Percentiles rank a stretch among this genome's conserved stretches.
phyloP scores from a whole-genome alignment of 2,329 filamentous ascomycete genomes.

The Shiraia bambusicola region DNA sequence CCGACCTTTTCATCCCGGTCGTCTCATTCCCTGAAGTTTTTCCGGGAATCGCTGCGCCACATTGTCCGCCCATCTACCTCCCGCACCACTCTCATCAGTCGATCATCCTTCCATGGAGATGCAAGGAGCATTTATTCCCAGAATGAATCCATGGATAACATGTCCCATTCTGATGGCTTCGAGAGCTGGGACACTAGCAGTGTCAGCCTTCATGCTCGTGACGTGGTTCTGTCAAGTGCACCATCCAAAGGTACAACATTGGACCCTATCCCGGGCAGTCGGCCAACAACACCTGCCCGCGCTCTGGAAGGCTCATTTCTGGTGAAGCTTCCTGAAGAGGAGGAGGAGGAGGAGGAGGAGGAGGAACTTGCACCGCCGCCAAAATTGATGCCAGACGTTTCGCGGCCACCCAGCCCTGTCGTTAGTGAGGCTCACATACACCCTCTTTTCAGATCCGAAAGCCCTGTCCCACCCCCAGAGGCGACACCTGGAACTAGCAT shows the following conservation, averaged over 20 bases:
- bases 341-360: slow-evolving; percentile 23
- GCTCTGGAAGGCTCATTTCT: slow-evolving; percentile 57
- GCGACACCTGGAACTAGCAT: slow-evolving; percentile 69
- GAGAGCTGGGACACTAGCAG: slow-evolving; percentile 74
- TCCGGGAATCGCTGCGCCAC: slow-evolving; percentile 42
- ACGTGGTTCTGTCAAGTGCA: slow-evolving; percentile 42
- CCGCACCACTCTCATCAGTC: slow-evolving; percentile 38
- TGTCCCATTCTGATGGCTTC: slow-evolving; percentile 59
- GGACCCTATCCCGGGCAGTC: slow-evolving; percentile 70
- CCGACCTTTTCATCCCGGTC: slow-evolving; percentile 41
- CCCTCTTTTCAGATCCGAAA: slow-evolving; percentile 74
- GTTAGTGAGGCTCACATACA: slow-evolving; percentile 70
- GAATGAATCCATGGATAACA: slow-evolving; percentile 36
- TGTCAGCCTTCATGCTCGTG: slow-evolving; percentile 63
- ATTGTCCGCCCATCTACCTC: slow-evolving; percentile 43
- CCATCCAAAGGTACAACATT: slow-evolving; percentile 55
- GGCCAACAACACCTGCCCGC: slow-evolving; percentile 64
- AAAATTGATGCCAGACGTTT: slow-evolving; percentile 35
- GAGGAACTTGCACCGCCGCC: slow-evolving; percentile 37
- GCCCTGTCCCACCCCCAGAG: slow-evolving; percentile 65
- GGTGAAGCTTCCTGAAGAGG: slow-evolving; percentile 26
- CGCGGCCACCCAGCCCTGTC: slow-evolving; percentile 43
- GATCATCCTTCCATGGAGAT: slow-evolving; percentile 35
- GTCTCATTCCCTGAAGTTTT: slow-evolving; percentile 39
- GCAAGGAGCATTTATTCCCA: slow-evolving; percentile 39